Percentiles rank a stretch among this genome's conserved stretches.
Evolutionary conservation across 2,329 filamentous ascomycete genomes (phyloP).

Genomic region (Diaporthe ampelina): DNA sequence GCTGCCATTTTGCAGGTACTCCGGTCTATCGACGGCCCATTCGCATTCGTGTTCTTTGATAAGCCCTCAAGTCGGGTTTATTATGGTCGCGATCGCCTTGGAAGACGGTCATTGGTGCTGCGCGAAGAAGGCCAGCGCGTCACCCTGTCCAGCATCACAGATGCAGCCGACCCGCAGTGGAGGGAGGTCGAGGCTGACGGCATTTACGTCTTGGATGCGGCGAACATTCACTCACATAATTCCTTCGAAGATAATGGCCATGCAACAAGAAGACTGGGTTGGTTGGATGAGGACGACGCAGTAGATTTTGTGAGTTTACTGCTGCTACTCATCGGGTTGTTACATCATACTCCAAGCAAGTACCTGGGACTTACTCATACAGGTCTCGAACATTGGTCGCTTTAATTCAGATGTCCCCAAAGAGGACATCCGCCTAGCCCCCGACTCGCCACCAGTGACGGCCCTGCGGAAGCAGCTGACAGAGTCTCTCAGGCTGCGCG

Average conservation of each 20-base stretch:
- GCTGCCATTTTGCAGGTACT: conserved; percentile 65
- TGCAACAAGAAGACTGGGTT: conserved; percentile 48
- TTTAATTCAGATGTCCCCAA: conserved; percentile 64
- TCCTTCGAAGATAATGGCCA: not conserved
- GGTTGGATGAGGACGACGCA: conserved; percentile 50
- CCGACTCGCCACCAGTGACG: conserved; percentile 64
- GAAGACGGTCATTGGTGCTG: conserved; percentile 83
- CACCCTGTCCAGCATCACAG: conserved; percentile 79
- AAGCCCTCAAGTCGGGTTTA: conserved; percentile 72
- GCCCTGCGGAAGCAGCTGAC: conserved; percentile 68
- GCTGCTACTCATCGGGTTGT: conserved; percentile 16
- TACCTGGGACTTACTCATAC: conserved; percentile 57
- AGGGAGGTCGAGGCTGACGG: conserved; percentile 88
- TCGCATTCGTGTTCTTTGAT: conserved; percentile 90
- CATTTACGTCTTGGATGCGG: conserved; percentile 77
- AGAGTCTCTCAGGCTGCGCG: conserved; percentile 74
- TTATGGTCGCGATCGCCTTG: conserved; percentile 89
- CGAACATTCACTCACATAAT: not conserved
- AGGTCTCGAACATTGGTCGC: conserved; percentile 67
- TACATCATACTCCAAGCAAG: conserved; percentile 40
- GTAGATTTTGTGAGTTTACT: conserved; percentile 60
- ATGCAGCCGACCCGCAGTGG: conserved; percentile 69
- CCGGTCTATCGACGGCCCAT: conserved; percentile 81
- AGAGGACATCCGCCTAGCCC: conserved; percentile 47
- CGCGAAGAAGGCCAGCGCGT: conserved; percentile 63